Conservation (phyloP, 352 stramenopile genomes). For the Pythium chondricola region DNA sequence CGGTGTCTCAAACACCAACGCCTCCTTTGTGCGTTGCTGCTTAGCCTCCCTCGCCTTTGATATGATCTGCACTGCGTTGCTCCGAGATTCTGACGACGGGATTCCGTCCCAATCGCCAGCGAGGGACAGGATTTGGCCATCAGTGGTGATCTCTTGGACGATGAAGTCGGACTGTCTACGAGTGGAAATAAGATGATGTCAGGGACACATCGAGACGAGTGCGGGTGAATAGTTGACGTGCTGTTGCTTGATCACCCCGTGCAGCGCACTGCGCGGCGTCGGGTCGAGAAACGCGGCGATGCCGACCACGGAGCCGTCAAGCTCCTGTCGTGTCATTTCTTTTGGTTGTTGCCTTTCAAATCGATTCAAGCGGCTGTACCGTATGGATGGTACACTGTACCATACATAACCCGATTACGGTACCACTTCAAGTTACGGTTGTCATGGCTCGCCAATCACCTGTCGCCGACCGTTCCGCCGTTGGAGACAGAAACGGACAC, state of each 20-base stretch:
- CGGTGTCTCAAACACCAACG: conserved; percentile 47
- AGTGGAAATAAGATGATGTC: not conserved
- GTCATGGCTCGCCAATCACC: conserved; percentile 13
- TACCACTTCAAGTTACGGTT: not conserved
- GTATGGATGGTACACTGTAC: conserved; percentile 8
- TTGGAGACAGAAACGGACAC: too few species aligned
- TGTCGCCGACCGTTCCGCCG: conserved; percentile 6
- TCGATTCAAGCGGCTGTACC: not conserved
- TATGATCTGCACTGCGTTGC: too few species aligned
- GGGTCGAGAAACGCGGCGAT: conserved; percentile 37
- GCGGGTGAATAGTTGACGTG: conserved; percentile 21
- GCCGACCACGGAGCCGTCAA: conserved; percentile 30
- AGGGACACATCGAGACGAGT: not conserved
- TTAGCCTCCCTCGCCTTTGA: conserved; percentile 15
- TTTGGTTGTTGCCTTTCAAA: not conserved
- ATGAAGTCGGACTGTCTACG: conserved; percentile 56
- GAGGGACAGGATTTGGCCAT: conserved; percentile 36
- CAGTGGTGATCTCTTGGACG: conserved; percentile 54
- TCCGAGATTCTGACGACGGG: too few species aligned
- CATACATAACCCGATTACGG: not conserved
- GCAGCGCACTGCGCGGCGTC: conserved; percentile 12
- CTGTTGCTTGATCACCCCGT: conserved; percentile 37
- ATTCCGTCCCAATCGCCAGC: conserved; percentile 26
- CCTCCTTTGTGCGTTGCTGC: conserved; percentile 21
- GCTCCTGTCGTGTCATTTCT: not conserved